A percentile compares a stretch with the other conserved stretches of the same genome.
Conservation (phyloP, 1,284 basidiomycete genomes). For the Albatrellus sp. region DNA sequence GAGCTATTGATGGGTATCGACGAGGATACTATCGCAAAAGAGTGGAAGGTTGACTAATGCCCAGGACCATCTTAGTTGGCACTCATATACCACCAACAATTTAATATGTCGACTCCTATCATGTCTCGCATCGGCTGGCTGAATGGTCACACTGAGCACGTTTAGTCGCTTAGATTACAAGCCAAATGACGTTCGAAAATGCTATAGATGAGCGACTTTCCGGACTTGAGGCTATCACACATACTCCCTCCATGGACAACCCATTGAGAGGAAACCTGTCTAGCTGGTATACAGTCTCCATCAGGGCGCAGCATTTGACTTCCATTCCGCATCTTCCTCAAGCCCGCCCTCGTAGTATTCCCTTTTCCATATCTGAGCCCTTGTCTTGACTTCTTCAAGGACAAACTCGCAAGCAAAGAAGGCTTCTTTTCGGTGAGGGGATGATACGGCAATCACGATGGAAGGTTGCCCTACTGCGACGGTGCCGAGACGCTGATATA, state of each 20-base stretch:
- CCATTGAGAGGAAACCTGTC: no score
- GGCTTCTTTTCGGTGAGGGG: constrained; percentile 75
- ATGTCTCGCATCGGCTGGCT: no score
- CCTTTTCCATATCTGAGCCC: constrained; percentile 82
- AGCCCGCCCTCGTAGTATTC: constrained; percentile 68
- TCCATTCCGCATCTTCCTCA: constrained; percentile 60
- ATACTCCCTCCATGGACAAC: neutral
- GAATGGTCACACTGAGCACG: no score
- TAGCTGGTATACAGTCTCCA: no score
- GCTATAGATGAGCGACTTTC: no score
- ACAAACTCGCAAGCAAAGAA: constrained; percentile 73
- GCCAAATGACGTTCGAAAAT: no score
- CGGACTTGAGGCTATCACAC: neutral
- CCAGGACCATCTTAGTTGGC: no score
- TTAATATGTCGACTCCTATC: no score
- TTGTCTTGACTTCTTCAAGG: constrained; percentile 73
- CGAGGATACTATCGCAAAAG: constrained; percentile 54
- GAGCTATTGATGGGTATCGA: constrained; percentile 71
- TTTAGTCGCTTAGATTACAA: no score
- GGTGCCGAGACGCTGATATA: constrained; percentile 71
- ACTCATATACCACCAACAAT: no score
- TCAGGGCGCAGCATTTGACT: constrained; percentile 36
- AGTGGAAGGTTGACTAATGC: constrained; percentile 67
- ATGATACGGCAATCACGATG: constrained; percentile 77
- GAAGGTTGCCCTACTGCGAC: constrained; percentile 73